Percentiles rank a stretch among this genome's conserved stretches.
Conservation (phyloP, 345 rosid genomes). For the Raphanus raphanistrum region DNA sequence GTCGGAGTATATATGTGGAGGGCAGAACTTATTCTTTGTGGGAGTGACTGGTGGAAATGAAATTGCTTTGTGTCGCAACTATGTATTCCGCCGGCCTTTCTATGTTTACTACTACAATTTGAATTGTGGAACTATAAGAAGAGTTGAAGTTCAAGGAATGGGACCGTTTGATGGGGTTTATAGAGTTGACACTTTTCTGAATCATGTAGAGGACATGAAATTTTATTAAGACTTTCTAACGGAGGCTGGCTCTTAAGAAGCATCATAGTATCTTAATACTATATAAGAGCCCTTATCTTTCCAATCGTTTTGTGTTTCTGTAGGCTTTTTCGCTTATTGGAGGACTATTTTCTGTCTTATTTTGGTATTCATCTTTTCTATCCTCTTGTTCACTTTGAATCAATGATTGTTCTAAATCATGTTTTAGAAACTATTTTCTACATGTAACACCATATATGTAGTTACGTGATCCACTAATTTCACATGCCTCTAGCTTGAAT, state of each 20-base stretch:
- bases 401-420: neutral
- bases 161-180: neutral
- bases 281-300: neutral
- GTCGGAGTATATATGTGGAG: neutral
- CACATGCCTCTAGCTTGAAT: neutral
- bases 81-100: neutral
- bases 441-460: neutral
- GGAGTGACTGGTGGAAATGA: neutral
- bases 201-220: conserved; percentile 6
- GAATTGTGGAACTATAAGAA: neutral
- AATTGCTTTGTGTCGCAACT: neutral
- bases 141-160: neutral
- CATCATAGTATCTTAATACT: neutral
- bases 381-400: neutral
- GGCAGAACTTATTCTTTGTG: neutral
- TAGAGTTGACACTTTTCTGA: neutral
- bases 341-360: neutral
- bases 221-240: neutral
- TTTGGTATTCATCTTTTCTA: neutral
- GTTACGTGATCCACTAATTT: neutral
- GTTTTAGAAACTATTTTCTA: neutral
- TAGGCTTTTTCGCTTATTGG: neutral
- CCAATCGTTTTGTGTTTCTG: neutral
- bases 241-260: neutral
- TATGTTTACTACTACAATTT: neutral